These are phyloP conservation scores for Xanthoparmelia taractica DNA, from an alignment of 495 filamentous ascomycete species.

Conservation along the genomic window DNA sequence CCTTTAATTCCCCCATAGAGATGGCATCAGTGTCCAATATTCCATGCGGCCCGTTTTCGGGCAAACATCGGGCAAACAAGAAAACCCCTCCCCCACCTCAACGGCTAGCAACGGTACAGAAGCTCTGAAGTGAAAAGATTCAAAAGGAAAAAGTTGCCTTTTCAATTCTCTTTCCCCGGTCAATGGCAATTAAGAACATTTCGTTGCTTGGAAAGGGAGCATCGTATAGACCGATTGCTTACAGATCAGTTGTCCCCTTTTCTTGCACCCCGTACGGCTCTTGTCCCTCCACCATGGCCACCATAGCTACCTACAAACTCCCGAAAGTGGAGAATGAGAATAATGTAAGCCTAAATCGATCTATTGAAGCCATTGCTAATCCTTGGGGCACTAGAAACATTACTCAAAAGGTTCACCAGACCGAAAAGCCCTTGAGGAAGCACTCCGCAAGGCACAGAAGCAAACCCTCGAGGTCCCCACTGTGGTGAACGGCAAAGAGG, in stretches of 20 bases:
- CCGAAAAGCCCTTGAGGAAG: conserved; percentile 61
- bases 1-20: not conserved
- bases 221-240: not conserved
- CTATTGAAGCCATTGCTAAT: conserved; percentile 1
- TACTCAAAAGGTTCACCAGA: conserved; percentile 76
- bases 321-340: conserved; percentile 86
- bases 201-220: not conserved
- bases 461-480: conserved; percentile 64
- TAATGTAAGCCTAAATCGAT: conserved; percentile 55
- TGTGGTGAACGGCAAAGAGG: conserved; percentile 70
- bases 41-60: not conserved
- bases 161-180: not conserved
- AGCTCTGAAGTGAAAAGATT: not conserved
- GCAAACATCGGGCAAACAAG: not conserved
- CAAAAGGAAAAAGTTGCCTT: not conserved
- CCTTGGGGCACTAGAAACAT: conserved; percentile 54
- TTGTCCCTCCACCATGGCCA: conserved; percentile 30
- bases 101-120: conserved; percentile 1
- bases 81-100: not conserved
- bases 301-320: conserved; percentile 75
- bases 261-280: not conserved
- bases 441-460: conserved; percentile 51
- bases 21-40: not conserved
- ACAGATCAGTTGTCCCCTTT: not conserved
- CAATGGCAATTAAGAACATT: conserved; percentile 9